phyloP scores from a whole-genome alignment of 306 rosid genomes.

The Quercus engelmannii region DNA sequence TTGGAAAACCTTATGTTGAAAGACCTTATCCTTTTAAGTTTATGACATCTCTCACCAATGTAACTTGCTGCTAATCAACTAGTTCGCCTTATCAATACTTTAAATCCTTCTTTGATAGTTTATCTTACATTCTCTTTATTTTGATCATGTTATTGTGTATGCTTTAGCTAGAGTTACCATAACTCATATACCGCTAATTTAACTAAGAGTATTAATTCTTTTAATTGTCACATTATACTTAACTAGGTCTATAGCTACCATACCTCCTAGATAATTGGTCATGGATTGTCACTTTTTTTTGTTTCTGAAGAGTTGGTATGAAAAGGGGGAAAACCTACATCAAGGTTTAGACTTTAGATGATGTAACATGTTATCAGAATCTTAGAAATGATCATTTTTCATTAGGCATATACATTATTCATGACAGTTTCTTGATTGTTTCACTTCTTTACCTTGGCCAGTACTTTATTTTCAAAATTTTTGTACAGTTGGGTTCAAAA shows the following conservation, averaged over 20 bases:
- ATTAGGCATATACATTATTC: neutral
- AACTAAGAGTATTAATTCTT: no score
- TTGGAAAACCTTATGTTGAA: neutral
- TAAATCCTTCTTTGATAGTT: neutral
- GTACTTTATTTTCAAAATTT: no score
- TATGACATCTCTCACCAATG: neutral
- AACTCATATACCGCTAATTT: neutral
- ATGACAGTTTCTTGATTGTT: neutral
- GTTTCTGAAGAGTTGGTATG: neutral
- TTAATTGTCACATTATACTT: no score
- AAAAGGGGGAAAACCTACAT: neutral
- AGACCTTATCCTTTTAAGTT: neutral
- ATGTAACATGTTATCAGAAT: neutral
- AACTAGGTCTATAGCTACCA: neutral
- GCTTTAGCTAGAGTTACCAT: neutral
- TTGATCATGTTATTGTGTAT: neutral
- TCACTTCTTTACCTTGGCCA: no score
- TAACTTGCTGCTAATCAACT: neutral
- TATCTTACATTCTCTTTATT: neutral
- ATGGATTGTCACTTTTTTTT: neutral
- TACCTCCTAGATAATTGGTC: neutral
- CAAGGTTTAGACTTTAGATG: neutral
- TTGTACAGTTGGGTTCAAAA: no score
- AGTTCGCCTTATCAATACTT: neutral
- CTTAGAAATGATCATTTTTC: neutral